These are phyloP conservation scores for Spathaspora sp. DNA, from an alignment of 805 yeast genomes.

Conservation along the genomic window DNA sequence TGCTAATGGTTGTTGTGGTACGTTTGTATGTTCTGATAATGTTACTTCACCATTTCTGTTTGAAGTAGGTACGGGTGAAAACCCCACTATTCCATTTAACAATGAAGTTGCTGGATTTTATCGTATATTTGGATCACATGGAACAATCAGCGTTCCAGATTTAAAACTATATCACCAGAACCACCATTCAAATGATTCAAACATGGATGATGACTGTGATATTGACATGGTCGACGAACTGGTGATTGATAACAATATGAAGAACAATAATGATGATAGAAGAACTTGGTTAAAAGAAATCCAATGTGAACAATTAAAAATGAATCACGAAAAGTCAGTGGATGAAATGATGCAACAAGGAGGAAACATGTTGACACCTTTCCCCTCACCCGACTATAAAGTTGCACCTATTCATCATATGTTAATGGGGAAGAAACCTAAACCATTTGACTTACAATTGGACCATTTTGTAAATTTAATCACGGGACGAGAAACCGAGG, in stretches of 20 bases:
- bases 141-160: conserved; percentile 40
- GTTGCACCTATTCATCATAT: conserved; percentile 16
- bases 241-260: conserved; percentile 2
- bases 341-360: conserved; percentile 4
- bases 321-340: conserved; percentile 9
- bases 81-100: conserved; percentile 35
- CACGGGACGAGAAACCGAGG: conserved; percentile 21
- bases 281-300: conserved; percentile 29
- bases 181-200: conserved; percentile 6
- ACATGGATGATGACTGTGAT: conserved; percentile 10
- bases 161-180: conserved; percentile 34
- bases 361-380: conserved; percentile 23
- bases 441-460: conserved; percentile 37
- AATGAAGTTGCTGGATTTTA: conserved; percentile 30
- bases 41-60: conserved; percentile 38
- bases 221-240: background rate
- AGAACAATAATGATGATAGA: conserved; percentile 1
- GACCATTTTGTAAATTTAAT: conserved; percentile 36
- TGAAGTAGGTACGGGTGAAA: conserved; percentile 42
- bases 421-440: conserved; percentile 2
- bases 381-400: conserved; percentile 25
- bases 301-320: conserved; percentile 16
- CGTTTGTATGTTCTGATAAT: conserved; percentile 40
- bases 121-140: conserved; percentile 35
- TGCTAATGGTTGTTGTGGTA: conserved; percentile 36